Conservation (phyloP, 1,139 yeast genomes). For the Tardiomyces digboiensis region DNA sequence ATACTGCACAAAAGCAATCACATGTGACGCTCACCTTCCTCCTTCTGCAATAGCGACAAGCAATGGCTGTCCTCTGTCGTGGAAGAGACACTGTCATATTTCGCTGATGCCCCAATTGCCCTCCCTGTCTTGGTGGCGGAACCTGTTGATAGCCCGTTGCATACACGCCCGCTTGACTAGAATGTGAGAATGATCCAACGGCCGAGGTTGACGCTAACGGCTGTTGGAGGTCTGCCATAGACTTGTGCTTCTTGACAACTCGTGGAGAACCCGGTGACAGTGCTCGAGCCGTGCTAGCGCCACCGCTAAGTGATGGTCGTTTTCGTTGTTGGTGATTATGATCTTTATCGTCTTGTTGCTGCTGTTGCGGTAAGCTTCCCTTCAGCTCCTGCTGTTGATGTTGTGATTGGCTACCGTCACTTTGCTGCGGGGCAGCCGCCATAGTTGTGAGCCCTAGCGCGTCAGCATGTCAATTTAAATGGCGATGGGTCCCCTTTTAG, state of each 20-base stretch:
- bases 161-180: background rate
- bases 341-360: background rate
- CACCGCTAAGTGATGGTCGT: background rate
- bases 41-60: constrained; percentile 25
- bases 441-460: background rate
- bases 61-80: constrained; percentile 23
- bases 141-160: background rate
- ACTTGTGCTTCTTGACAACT: background rate
- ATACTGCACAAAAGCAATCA: too few relatives aligned
- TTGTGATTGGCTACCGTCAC: background rate
- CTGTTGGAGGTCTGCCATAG: background rate
- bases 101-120: background rate
- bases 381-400: background rate
- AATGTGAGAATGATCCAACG: background rate
- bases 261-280: background rate
- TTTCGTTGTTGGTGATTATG: background rate
- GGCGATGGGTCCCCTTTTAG: constrained; percentile 1
- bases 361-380: background rate
- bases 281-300: background rate
- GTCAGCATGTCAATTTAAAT: background rate
- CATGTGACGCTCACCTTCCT: constrained; percentile 16
- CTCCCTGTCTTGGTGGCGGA: too few relatives aligned
- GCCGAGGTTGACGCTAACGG: background rate
- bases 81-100: background rate
- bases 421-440: constrained; percentile 1